A percentile compares a stretch with the other conserved stretches of the same genome.
phyloP scores from a whole-genome alignment of 2,329 filamentous ascomycete species.

The Pleurostoma richardsiae region DNA sequence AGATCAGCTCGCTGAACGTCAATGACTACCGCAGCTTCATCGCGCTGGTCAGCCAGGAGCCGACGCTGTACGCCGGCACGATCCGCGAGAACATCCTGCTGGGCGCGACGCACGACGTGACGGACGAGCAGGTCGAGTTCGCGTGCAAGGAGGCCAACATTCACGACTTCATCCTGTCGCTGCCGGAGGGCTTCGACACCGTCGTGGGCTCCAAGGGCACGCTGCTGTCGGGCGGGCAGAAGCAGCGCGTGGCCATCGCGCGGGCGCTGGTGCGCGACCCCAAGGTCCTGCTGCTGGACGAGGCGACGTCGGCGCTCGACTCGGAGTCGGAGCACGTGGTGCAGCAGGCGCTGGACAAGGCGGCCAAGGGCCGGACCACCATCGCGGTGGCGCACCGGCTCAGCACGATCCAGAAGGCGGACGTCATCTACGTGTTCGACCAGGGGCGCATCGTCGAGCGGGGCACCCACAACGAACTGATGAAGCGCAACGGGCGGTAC shows the following conservation, averaged over 20 bases:
- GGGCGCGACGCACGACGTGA: constrained; percentile 60
- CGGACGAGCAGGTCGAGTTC: constrained; percentile 67
- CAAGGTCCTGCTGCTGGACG: constrained; percentile 77
- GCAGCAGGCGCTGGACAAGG: constrained; percentile 74
- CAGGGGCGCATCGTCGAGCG: constrained; percentile 80
- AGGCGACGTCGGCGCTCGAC: constrained; percentile 75
- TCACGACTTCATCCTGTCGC: constrained; percentile 82
- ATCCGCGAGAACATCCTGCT: constrained; percentile 88
- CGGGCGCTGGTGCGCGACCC: constrained; percentile 87
- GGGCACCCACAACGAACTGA: constrained; percentile 72
- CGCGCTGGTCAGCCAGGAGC: constrained; percentile 89
- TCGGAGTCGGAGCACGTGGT: constrained; percentile 75
- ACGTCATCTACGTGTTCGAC: constrained; percentile 96
- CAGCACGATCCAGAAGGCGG: constrained; percentile 89
- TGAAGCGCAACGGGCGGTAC: constrained; percentile 67
- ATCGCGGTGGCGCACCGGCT: constrained; percentile 92
- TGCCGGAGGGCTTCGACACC: constrained; percentile 82
- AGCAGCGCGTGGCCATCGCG: constrained; percentile 91
- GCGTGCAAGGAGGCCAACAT: constrained; percentile 90
- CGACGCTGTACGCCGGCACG: constrained; percentile 88
- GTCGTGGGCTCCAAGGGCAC: constrained; percentile 82
- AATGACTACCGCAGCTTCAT: constrained; percentile 81
- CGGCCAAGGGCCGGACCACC: constrained; percentile 79
- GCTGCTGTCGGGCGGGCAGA: constrained; percentile 85
- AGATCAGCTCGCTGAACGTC: constrained; percentile 76